These are phyloP conservation scores for Helenozyma rhizophorensis DNA, from an alignment of 805 yeast species.

Conservation along the genomic window DNA sequence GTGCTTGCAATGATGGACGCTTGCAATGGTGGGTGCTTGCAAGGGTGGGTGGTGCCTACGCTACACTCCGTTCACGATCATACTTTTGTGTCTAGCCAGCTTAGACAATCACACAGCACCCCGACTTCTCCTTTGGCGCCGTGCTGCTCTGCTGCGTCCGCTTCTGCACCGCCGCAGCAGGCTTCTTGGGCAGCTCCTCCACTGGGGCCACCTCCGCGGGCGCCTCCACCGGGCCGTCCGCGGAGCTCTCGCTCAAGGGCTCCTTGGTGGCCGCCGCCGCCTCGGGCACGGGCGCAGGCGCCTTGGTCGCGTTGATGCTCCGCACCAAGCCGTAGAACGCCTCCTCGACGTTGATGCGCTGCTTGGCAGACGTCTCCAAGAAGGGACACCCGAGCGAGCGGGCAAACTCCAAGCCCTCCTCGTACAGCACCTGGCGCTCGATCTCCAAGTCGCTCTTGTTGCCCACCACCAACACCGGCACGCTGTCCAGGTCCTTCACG, in stretches of 20 bases:
- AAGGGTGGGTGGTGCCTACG: no score
- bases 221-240: slow-evolving; percentile 3
- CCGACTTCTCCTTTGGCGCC: slow-evolving; percentile 11
- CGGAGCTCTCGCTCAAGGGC: neutral
- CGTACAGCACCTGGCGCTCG: slow-evolving; percentile 68
- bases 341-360: slow-evolving; percentile 83
- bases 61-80: no score
- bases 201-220: slow-evolving; percentile 1
- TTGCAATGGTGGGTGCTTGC: no score
- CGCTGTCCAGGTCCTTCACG: slow-evolving; percentile 68
- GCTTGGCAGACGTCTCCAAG: slow-evolving; percentile 91
- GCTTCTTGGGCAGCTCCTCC: neutral
- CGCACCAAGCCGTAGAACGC: slow-evolving; percentile 71
- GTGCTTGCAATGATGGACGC: no score
- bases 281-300: slow-evolving; percentile 1
- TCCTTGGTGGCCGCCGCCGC: slow-evolving; percentile 2
- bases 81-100: no score
- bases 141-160: slow-evolving; percentile 8
- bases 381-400: slow-evolving; percentile 65
- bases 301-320: slow-evolving; percentile 34
- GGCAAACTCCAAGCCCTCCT: slow-evolving; percentile 62
- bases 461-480: slow-evolving; percentile 80
- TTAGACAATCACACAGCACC: slow-evolving; percentile 19
- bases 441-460: slow-evolving; percentile 72
- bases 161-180: slow-evolving; percentile 9